Conservation (phyloP, 345 rosid genomes). For the Fremontodendron californicum region DNA sequence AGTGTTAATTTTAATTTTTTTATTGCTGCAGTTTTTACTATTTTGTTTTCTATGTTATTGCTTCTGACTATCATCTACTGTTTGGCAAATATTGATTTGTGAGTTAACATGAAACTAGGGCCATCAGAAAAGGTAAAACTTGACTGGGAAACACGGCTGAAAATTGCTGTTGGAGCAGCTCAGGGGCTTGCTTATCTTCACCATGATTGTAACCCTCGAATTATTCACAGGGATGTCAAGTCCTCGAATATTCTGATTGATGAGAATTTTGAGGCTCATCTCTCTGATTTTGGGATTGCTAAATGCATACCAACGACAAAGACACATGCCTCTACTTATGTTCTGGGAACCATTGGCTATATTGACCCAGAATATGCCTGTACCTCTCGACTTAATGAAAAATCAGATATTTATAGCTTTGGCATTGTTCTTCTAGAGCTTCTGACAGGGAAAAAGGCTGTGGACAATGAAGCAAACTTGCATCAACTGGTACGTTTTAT, state of each 20-base stretch:
- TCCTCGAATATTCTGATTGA: conserved; percentile 88
- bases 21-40: not conserved
- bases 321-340: conserved; percentile 77
- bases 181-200: conserved; percentile 98
- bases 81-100: not conserved
- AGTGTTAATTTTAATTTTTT: not conserved
- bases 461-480: conserved; percentile 81
- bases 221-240: conserved; percentile 88
- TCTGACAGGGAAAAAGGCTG: conserved; percentile 93
- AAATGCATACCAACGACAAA: conserved; percentile 69
- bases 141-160: conserved; percentile 90
- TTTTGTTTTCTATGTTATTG: not conserved
- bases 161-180: conserved; percentile 86
- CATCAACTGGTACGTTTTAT: conserved; percentile 72
- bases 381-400: conserved; percentile 76
- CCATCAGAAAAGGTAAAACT: conserved; percentile 77
- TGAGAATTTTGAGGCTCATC: conserved; percentile 78
- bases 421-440: conserved; percentile 95
- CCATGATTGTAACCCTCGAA: conserved; percentile 87
- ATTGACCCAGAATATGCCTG: conserved; percentile 97
- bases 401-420: conserved; percentile 92
- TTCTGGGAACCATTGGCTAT: conserved; percentile 91
- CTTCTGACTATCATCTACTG: not conserved
- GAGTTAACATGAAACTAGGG: conserved; percentile 30
- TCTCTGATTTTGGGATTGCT: conserved; percentile 93